Conservation (phyloP, 2,329 filamentous ascomycete genomes). For the Huntiella decipiens region DNA sequence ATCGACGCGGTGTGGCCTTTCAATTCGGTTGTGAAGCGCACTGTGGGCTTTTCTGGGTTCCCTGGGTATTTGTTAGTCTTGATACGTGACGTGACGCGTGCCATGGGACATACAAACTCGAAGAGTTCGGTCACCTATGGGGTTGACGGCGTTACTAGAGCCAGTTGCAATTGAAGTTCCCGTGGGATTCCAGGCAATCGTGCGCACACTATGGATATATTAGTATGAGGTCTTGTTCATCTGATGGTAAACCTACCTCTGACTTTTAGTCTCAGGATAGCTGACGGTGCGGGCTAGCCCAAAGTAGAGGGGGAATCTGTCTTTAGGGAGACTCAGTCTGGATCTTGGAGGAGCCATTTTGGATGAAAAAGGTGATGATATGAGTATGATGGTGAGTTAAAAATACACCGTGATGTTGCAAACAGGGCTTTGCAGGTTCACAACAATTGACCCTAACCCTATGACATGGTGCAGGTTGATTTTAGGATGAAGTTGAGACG, state of each 20-base stretch:
- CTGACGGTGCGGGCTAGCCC: slow-evolving; percentile 47
- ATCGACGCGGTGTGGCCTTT: slow-evolving; percentile 46
- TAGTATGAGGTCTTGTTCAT: slow-evolving; percentile 17
- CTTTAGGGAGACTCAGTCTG: slow-evolving; percentile 41
- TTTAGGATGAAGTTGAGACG: too few species aligned
- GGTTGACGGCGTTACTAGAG: slow-evolving; percentile 18
- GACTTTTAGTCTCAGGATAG: slow-evolving; percentile 42
- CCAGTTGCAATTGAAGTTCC: slow-evolving; percentile 74
- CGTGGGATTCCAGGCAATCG: slow-evolving; percentile 75
- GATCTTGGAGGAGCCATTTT: slow-evolving; percentile 5
- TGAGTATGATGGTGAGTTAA: not conserved
- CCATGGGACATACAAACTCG: slow-evolving; percentile 43
- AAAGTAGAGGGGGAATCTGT: slow-evolving; percentile 50
- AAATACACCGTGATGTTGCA: not conserved
- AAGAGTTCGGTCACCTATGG: slow-evolving; percentile 39
- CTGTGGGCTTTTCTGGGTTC: slow-evolving; percentile 60
- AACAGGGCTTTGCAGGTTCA: too few species aligned
- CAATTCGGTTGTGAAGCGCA: slow-evolving; percentile 58
- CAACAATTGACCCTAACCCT: too few species aligned
- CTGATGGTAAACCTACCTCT: slow-evolving; percentile 40
- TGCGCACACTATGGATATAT: slow-evolving; percentile 38
- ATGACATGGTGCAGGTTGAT: too few species aligned
- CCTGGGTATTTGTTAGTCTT: slow-evolving; percentile 19
- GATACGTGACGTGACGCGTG: not conserved
- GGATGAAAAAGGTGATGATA: not conserved